Conservation (phyloP, 306 rosid species). For the Neltuma alba region DNA sequence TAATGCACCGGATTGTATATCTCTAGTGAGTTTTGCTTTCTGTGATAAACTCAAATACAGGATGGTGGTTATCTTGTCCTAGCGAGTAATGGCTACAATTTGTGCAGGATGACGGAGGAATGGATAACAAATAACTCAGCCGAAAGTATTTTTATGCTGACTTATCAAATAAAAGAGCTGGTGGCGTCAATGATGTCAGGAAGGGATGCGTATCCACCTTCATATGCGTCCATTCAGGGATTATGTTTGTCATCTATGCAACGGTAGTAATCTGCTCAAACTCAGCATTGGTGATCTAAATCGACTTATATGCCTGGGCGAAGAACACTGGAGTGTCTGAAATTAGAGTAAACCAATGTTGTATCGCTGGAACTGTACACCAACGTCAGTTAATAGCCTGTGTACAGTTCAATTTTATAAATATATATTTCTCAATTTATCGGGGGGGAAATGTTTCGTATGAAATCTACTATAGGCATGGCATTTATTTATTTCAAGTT, state of each 20-base stretch:
- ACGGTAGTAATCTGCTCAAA: slow-evolving; percentile 39
- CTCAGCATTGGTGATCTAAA: slow-evolving; percentile 2
- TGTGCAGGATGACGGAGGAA: slow-evolving; percentile 79
- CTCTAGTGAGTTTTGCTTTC: neutral
- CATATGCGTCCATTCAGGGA: slow-evolving; percentile 68
- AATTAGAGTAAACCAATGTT: neutral
- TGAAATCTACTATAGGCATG: neutral
- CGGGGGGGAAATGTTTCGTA: neutral
- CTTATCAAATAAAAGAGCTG: slow-evolving; percentile 64
- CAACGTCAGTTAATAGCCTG: neutral
- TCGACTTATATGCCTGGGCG: slow-evolving; percentile 4
- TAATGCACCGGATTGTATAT: neutral
- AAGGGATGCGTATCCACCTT: slow-evolving; percentile 64
- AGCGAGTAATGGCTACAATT: slow-evolving; percentile 22
- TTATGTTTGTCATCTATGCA: slow-evolving; percentile 66
- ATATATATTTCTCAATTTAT: too few relatives aligned
- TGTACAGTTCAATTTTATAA: neutral
- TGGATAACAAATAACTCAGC: slow-evolving; percentile 66
- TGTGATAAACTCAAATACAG: neutral
- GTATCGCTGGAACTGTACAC: neutral
- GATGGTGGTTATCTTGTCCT: neutral
- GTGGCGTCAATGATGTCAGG: slow-evolving; percentile 50
- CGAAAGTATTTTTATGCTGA: slow-evolving; percentile 78
- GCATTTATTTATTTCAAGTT: neutral
- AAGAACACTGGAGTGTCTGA: neutral